Evolutionary conservation across 345 rosid genomes (phyloP).

Genomic region (Garcia nutans): DNA sequence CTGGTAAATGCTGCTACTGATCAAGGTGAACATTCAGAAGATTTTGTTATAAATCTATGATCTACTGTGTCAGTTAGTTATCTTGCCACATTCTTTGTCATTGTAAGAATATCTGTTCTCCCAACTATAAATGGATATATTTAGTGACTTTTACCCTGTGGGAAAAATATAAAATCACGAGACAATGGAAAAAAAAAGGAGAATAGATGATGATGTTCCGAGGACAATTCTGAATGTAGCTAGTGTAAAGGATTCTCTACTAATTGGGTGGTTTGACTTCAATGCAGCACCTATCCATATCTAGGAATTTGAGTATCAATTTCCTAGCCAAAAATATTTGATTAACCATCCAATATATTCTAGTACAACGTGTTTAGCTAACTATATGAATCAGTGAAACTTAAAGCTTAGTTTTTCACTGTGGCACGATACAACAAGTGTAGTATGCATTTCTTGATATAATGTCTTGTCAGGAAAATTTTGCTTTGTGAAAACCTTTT

Average conservation of each 20-base stretch:
- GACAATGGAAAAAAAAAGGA: background rate
- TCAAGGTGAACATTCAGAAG: background rate
- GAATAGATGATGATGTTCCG: background rate
- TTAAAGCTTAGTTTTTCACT: too few relatives aligned
- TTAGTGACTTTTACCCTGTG: background rate
- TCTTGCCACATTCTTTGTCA: background rate
- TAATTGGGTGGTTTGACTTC: background rate
- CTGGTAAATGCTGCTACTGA: background rate
- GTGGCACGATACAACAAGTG: too few relatives aligned
- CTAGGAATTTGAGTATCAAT: background rate
- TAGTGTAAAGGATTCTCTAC: background rate
- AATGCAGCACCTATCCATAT: background rate
- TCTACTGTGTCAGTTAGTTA: background rate
- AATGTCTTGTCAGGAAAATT: background rate
- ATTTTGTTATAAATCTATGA: background rate
- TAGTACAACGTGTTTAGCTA: too few relatives aligned
- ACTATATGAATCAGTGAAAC: too few relatives aligned
- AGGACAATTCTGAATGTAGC: background rate
- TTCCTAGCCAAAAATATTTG: background rate
- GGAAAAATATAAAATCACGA: background rate
- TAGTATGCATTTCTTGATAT: background rate
- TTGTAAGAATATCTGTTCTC: background rate
- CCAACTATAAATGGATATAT: background rate
- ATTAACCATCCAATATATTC: background rate
- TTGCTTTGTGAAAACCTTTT: background rate